A percentile compares a stretch with the other conserved stretches of the same genome.
Conservation (phyloP, 441 rosid species). For the Isatis lusitanica region DNA sequence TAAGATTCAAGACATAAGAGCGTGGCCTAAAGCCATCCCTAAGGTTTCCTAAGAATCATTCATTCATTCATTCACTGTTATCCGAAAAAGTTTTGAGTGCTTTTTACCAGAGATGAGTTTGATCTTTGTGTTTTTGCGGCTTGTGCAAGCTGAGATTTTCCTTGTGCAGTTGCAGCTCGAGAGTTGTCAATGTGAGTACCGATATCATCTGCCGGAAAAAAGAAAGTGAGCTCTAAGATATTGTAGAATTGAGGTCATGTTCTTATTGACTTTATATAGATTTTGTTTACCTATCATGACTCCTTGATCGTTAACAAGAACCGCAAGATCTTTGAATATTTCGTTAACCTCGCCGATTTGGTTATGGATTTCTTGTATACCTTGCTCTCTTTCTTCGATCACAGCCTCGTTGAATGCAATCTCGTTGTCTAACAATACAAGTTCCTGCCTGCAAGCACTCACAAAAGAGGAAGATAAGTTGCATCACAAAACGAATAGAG, state of each 20-base stretch:
- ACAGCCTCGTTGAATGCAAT: constrained; percentile 83
- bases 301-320: constrained; percentile 91
- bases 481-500: neutral
- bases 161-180: constrained; percentile 67
- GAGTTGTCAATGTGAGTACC: constrained; percentile 76
- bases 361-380: constrained; percentile 81
- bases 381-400: constrained; percentile 90
- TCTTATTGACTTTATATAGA: neutral
- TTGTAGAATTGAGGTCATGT: neutral
- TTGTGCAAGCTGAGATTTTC: constrained; percentile 39
- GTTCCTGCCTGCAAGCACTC: constrained; percentile 68
- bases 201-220: constrained; percentile 65
- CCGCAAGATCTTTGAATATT: constrained; percentile 87
- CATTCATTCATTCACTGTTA: constrained; percentile 50
- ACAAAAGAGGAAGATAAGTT: neutral
- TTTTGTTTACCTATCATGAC: constrained; percentile 60
- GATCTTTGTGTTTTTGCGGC: constrained; percentile 86
- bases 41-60: neutral
- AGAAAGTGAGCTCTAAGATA: neutral
- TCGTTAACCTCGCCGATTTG: constrained; percentile 95
- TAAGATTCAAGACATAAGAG: constrained; percentile 48
- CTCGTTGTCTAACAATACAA: constrained; percentile 80
- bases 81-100: neutral
- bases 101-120: constrained; percentile 84
- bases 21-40: neutral